phyloP scores from a whole-genome alignment of 352 stramenopile genomes.

The Salisapilia sapeloensis region DNA sequence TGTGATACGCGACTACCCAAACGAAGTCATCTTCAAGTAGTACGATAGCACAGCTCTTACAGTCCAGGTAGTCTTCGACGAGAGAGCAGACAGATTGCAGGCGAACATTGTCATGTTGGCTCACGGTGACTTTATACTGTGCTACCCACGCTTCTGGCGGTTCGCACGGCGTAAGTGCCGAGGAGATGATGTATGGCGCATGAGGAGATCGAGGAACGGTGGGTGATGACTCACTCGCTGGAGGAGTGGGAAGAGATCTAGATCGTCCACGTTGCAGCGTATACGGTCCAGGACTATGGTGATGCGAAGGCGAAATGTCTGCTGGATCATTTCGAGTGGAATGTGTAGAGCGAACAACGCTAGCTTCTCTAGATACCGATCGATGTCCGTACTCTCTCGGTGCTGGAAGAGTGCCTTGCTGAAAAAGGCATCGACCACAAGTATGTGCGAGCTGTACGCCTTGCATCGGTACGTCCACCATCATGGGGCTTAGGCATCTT shows the following conservation, averaged over 20 bases:
- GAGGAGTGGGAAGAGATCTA: too few relatives aligned
- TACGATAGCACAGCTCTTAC: constrained; percentile 39
- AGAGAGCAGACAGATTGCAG: constrained; percentile 55
- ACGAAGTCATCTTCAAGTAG: constrained; percentile 36
- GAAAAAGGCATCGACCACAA: constrained; percentile 37
- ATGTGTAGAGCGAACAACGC: too few relatives aligned
- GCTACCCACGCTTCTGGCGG: constrained; percentile 8
- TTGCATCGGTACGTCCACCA: constrained; percentile 41
- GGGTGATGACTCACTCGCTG: too few relatives aligned
- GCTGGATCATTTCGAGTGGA: too few relatives aligned
- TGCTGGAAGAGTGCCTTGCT: too few relatives aligned
- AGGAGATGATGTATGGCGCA: constrained; percentile 17
- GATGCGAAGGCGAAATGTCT: too few relatives aligned
- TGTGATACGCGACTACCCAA: constrained; percentile 51
- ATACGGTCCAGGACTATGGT: too few relatives aligned
- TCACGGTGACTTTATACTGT: constrained; percentile 47
- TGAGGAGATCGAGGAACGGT: too few relatives aligned
- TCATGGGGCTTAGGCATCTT: constrained; percentile 42
- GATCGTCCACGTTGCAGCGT: too few relatives aligned
- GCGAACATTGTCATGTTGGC: constrained; percentile 49
- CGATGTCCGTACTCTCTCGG: too few relatives aligned
- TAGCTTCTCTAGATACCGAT: too few relatives aligned
- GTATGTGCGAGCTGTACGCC: constrained; percentile 53
- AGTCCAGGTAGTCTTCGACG: constrained; percentile 54
- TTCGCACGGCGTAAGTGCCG: constrained; percentile 13